A percentile compares a stretch with the other conserved stretches of the same genome.
phyloP scores from a whole-genome alignment of 2,329 filamentous ascomycete species.

The Penicillium hesseltinei region DNA sequence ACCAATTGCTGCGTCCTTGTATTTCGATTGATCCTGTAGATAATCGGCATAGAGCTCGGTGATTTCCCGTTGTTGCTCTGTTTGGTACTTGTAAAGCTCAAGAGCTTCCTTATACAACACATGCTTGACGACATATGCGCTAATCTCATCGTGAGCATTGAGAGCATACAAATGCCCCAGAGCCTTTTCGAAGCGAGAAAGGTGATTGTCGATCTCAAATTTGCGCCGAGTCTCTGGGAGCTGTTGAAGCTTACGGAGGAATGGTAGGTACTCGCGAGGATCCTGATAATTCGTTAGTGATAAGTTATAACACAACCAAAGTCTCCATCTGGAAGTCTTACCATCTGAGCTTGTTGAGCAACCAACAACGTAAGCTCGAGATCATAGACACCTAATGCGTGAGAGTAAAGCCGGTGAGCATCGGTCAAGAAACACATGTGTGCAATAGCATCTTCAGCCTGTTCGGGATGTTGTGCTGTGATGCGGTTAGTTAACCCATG shows the following conservation, averaged over 20 bases:
- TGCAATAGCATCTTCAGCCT: conserved; percentile 85
- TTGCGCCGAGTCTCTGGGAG: conserved; percentile 68
- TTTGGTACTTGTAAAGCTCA: conserved; percentile 79
- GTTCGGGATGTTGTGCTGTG: conserved; percentile 59
- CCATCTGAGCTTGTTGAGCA: conserved; percentile 89
- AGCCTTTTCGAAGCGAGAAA: conserved; percentile 74
- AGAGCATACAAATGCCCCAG: conserved; percentile 72
- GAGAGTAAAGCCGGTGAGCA: conserved; percentile 85
- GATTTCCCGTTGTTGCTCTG: conserved; percentile 62
- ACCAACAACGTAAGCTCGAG: conserved; percentile 85
- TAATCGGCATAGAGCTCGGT: conserved; percentile 77
- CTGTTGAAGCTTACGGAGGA: conserved; percentile 81
- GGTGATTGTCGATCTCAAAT: conserved; percentile 85
- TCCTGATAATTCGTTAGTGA: conserved; percentile 52
- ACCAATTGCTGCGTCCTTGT: conserved; percentile 78
- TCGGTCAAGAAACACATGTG: conserved; percentile 98
- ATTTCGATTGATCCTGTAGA: conserved; percentile 70
- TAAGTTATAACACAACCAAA: not conserved
- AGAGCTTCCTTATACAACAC: conserved; percentile 75
- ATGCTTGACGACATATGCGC: conserved; percentile 75
- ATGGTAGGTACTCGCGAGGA: conserved; percentile 90
- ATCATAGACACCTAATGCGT: conserved; percentile 86
- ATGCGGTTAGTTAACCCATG: conserved; percentile 11
- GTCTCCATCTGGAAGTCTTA: conserved; percentile 22
- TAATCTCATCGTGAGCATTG: conserved; percentile 72